Evolutionary conservation across 225 moss, liverwort and hornwort genomes (phyloP).

Genomic region (Ulota crispa): DNA sequence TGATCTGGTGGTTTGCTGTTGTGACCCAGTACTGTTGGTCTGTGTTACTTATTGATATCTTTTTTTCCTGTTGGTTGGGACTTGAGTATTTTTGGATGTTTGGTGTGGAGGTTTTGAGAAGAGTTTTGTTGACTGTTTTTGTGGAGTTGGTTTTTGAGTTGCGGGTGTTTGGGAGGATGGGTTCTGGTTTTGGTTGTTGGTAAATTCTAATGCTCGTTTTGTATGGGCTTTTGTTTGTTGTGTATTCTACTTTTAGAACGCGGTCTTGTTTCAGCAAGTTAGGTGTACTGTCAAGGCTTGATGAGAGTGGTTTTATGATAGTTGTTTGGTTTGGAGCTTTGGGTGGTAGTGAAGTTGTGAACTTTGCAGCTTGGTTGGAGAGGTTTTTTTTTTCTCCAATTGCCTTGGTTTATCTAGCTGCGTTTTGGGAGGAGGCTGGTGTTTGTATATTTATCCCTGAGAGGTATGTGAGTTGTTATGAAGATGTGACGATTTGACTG

Average conservation of each 20-base stretch:
- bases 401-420: background rate
- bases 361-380: no score
- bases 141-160: no score
- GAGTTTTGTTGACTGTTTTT: background rate
- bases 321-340: background rate
- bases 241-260: background rate
- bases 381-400: background rate
- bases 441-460: background rate
- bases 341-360: background rate
- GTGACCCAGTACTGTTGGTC: background rate
- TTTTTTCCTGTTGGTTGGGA: background rate
- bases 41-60: background rate
- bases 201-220: slow-evolving; percentile 1
- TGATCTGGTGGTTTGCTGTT: background rate
- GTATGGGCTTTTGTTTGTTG: slow-evolving; percentile 12
- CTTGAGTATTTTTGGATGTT: background rate
- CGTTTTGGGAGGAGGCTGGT: background rate
- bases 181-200: no score
- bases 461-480: background rate
- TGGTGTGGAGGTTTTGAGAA: slow-evolving; percentile 25
- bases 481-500: background rate
- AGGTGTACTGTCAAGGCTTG: background rate
- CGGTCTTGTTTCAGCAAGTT: background rate
- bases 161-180: no score
- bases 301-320: background rate